A percentile compares a stretch with the other conserved stretches of the same genome.
These are phyloP conservation scores for Colletotrichum sp. DNA, from an alignment of 2,329 filamentous ascomycete species.

Conservation along the genomic window DNA sequence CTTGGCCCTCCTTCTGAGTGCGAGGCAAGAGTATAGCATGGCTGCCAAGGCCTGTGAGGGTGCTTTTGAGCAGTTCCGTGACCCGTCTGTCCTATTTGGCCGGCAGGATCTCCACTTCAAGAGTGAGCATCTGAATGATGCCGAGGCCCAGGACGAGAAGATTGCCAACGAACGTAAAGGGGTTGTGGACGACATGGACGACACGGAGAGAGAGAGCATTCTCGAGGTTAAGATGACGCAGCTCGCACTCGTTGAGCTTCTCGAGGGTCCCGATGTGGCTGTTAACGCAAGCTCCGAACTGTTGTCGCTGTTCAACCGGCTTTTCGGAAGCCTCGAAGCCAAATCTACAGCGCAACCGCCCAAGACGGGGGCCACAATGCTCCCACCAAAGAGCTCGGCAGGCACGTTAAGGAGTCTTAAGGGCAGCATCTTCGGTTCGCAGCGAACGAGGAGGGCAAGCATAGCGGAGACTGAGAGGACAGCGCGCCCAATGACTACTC, in stretches of 20 bases:
- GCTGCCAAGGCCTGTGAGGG: conserved; percentile 86
- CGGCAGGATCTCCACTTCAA: conserved; percentile 60
- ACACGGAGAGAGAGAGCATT: conserved; percentile 83
- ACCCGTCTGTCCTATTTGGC: conserved; percentile 73
- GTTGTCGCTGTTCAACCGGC: conserved; percentile 77
- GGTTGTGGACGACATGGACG: conserved; percentile 80
- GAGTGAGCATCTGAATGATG: conserved; percentile 71
- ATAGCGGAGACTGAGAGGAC: conserved; percentile 41
- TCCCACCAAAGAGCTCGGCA: conserved; percentile 67
- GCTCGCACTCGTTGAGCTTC: conserved; percentile 79
- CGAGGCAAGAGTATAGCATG: conserved; percentile 82
- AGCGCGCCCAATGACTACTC: conserved; percentile 42
- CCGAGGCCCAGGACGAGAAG: conserved; percentile 38
- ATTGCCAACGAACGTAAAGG: conserved; percentile 41
- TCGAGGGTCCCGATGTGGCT: conserved; percentile 83
- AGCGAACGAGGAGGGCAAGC: conserved; percentile 46
- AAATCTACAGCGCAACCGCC: conserved; percentile 49
- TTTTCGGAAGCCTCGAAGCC: conserved; percentile 69
- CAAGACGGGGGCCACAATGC: conserved; percentile 51
- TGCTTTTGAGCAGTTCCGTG: conserved; percentile 87
- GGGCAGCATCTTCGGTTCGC: conserved; percentile 79
- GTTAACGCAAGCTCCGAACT: conserved; percentile 90
- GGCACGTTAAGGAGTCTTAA: conserved; percentile 74
- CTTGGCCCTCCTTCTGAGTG: conserved; percentile 83
- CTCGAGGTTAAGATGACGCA: conserved; percentile 98